Percentiles rank a stretch among this genome's conserved stretches.
phyloP scores from a whole-genome alignment of 1,139 yeast species.

The Saccharomycopsis phalli region DNA sequence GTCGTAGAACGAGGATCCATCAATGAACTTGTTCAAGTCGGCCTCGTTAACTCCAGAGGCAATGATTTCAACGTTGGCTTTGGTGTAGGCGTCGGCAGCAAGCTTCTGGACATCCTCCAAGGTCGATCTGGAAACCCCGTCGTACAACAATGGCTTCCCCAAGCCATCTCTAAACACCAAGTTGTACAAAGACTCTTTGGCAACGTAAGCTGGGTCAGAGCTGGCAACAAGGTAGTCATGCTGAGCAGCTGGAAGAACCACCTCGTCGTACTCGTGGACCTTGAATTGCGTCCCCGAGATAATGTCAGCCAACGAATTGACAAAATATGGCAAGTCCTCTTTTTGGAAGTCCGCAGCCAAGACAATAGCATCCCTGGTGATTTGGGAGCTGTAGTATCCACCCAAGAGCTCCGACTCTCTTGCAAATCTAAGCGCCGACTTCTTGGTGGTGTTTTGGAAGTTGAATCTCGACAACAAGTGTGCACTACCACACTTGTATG shows the following conservation, averaged over 20 bases:
- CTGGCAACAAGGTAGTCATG: conserved; percentile 45
- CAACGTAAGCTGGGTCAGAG: conserved; percentile 46
- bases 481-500: conserved; percentile 71
- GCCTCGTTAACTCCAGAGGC: conserved; percentile 69
- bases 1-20: conserved; percentile 55
- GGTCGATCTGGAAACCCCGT: conserved; percentile 49
- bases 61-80: conserved; percentile 60
- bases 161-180: conserved; percentile 81
- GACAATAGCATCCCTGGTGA: conserved; percentile 78
- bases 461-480: conserved; percentile 80
- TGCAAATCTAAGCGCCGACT: conserved; percentile 86
- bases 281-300: conserved; percentile 66
- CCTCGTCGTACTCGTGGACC: conserved; percentile 75
- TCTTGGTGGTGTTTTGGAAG: conserved; percentile 73
- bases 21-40: conserved; percentile 62
- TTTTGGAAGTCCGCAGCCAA: conserved; percentile 76
- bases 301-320: conserved; percentile 75
- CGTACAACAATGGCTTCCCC: conserved; percentile 76
- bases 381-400: conserved; percentile 59
- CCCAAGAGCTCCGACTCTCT: conserved; percentile 95
- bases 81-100: conserved; percentile 62
- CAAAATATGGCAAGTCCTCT: conserved; percentile 86
- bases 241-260: conserved; percentile 70
- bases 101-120: conserved; percentile 58
- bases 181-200: conserved; percentile 73